These are phyloP conservation scores for Verbena officinalis DNA, from an alignment of 257 asterid genomes.

Conservation along the genomic window DNA sequence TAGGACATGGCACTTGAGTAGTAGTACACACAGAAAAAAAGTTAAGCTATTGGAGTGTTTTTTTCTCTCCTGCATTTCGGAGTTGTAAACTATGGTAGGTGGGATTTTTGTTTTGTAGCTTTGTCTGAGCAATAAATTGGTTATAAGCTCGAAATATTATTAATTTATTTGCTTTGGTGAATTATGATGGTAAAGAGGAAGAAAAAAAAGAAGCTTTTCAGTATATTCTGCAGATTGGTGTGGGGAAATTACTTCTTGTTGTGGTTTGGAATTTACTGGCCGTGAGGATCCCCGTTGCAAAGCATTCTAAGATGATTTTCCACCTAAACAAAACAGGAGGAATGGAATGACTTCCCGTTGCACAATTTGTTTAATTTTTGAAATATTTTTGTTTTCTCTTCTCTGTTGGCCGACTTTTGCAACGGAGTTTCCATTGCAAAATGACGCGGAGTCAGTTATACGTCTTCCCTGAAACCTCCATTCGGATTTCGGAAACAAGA, in stretches of 20 bases:
- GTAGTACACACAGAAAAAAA: conserved; percentile 21
- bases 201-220: conserved; percentile 23
- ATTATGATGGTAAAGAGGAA: conserved; percentile 22
- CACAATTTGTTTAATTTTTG: no score
- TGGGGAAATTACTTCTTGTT: not conserved
- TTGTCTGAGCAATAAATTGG: conserved; percentile 43
- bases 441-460: no score
- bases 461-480: no score
- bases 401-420: no score
- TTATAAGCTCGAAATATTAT: conserved; percentile 40
- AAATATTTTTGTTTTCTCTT: no score
- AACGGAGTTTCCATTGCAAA: no score
- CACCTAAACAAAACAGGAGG: no score
- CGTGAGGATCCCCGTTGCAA: no score
- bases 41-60: conserved; percentile 40
- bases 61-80: conserved; percentile 41
- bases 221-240: not conserved
- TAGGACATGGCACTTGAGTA: conserved; percentile 28
- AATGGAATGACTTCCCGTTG: no score
- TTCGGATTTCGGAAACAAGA: no score
- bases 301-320: no score
- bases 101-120: conserved; percentile 45
- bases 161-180: conserved; percentile 18
- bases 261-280: not conserved
- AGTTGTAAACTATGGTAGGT: conserved; percentile 51